phyloP scores from a whole-genome alignment of 225 moss, liverwort and hornwort genomes.

The Straminergon stramineum region DNA sequence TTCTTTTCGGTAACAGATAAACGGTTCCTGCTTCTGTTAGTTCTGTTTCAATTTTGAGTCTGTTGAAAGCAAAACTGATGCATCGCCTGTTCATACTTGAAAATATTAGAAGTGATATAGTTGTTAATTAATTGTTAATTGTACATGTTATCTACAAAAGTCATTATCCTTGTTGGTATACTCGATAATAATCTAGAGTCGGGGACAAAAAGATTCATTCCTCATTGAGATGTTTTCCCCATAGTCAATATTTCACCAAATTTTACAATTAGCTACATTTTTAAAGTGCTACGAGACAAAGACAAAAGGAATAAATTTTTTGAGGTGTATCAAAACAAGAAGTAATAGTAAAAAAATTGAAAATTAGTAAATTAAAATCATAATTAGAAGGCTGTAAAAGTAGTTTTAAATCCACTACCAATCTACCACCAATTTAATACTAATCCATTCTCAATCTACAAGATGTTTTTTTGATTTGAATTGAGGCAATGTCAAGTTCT shows the following conservation, averaged over 20 bases:
- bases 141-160: background rate
- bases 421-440: background rate
- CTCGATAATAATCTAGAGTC: background rate
- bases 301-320: background rate
- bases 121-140: background rate
- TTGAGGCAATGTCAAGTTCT: background rate
- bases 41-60: background rate
- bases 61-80: background rate
- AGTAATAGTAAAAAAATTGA: background rate
- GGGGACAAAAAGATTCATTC: background rate
- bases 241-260: background rate
- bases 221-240: background rate
- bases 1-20: background rate
- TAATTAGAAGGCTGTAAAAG: background rate
- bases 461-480: background rate
- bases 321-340: background rate
- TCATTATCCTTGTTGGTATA: background rate
- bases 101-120: background rate
- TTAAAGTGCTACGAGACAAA: background rate
- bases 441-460: too few relatives aligned
- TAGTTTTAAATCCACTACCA: background rate
- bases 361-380: background rate
- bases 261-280: background rate
- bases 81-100: background rate
- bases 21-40: background rate